phyloP scores from a whole-genome alignment of 2,329 filamentous ascomycete genomes.

The Aspergillus fumigatus region DNA sequence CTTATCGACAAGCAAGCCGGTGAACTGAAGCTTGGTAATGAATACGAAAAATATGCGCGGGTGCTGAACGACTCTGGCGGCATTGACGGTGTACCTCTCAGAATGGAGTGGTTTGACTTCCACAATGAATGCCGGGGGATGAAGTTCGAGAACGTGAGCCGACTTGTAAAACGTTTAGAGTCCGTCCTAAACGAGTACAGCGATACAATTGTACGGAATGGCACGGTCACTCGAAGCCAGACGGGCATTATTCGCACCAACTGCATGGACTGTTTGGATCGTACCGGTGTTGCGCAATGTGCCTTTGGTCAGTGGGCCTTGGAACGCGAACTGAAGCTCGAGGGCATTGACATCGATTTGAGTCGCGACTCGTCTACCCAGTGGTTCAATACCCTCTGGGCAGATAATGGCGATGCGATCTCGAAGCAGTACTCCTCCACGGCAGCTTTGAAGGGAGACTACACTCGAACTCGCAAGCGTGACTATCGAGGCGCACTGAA shows the following conservation, averaged over 20 bases:
- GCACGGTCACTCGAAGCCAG: constrained; percentile 50
- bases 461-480: constrained; percentile 83
- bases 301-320: constrained; percentile 81
- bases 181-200: constrained; percentile 65
- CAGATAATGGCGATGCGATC: constrained; percentile 94
- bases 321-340: constrained; percentile 69
- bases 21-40: constrained; percentile 72
- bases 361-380: constrained; percentile 73
- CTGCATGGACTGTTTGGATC: constrained; percentile 97
- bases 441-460: constrained; percentile 93
- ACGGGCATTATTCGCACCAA: constrained; percentile 83
- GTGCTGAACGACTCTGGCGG: constrained; percentile 61
- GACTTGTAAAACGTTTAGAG: constrained; percentile 67
- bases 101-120: constrained; percentile 97
- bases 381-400: constrained; percentile 97
- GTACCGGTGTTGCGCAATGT: constrained; percentile 93
- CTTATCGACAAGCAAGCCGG: constrained; percentile 84
- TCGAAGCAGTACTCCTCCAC: constrained; percentile 95
- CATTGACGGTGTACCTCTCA: constrained; percentile 50
- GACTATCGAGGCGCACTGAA: constrained; percentile 88
- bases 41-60: constrained; percentile 66
- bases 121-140: constrained; percentile 88
- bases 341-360: constrained; percentile 71
- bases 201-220: constrained; percentile 59
- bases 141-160: constrained; percentile 93